Percentiles rank a stretch among this genome's conserved stretches.
phyloP scores from a whole-genome alignment of 2,329 filamentous ascomycete species.

The Paracamarosporium sp. region DNA sequence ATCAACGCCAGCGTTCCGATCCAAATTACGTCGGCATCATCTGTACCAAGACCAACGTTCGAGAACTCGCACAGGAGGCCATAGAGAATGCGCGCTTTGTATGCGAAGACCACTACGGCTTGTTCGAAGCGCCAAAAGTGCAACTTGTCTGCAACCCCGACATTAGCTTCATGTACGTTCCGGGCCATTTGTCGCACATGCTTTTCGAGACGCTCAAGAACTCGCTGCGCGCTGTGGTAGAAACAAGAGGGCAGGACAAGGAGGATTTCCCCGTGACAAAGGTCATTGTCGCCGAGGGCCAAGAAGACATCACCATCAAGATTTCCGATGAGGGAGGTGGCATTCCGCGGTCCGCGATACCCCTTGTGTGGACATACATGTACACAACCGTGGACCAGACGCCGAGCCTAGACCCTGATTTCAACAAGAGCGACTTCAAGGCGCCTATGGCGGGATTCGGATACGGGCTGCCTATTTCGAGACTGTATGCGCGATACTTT shows the following conservation, averaged over 20 bases:
- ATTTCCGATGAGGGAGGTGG: conserved; percentile 96
- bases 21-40: conserved; percentile 98
- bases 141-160: conserved; percentile 95
- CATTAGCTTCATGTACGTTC: conserved; percentile 99
- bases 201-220: conserved; percentile 99
- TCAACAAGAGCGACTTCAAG: conserved; percentile 99
- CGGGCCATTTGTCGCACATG: conserved; percentile 98
- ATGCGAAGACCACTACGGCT: conserved; percentile 96
- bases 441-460: conserved; percentile 99
- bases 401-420: conserved; percentile 92
- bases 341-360: conserved; percentile 90
- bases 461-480: conserved; percentile 93
- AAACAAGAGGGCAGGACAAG: conserved; percentile 92
- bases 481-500: conserved; percentile 95
- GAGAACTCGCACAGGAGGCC: conserved; percentile 92
- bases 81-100: conserved; percentile 99
- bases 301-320: conserved; percentile 99
- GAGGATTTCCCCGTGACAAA: conserved; percentile 97
- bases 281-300: conserved; percentile 95
- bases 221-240: conserved; percentile 93
- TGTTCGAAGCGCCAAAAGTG: conserved; percentile 96
- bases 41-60: conserved; percentile 97
- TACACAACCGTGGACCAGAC: conserved; percentile 98
- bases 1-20: conserved; percentile 87
- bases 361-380: conserved; percentile 99